Evolutionary conservation across 208 protist species (phyloP), one percentile per base, ranked within the genome.

Genomic region (Acanthamoeba polyphaga): DNA sequence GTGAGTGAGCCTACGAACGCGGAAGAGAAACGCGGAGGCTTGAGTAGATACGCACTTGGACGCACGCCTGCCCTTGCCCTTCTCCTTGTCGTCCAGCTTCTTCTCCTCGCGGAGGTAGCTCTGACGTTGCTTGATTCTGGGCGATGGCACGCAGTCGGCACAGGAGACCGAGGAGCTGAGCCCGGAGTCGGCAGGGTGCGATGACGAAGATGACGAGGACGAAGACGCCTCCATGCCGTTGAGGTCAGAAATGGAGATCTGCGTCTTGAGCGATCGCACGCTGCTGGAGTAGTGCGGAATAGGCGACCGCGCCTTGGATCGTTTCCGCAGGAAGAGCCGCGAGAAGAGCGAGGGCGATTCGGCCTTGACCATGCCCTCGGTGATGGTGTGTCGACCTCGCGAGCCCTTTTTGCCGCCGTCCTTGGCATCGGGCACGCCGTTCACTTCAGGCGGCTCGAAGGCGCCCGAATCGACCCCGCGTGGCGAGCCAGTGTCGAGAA

Each of bases 281-380:
- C 38, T 80, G 72, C 62, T 70, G 62, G 62, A 24, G 62, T 80
- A 80, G 10, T 80, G 72, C 72, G 72, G 72, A 6, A 80, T 3
- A 15, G 72, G 72, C 29, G 72, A 22, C 9, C 72, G 72, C 72
- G 38, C 38, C 72, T 80, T 80, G 34, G 72, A 34, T 10, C 72
- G 72, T 29, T 80, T 80, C 38, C 72, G 72, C 13, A 76, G 68
- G 72, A 80, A 80, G 29, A 80, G 72, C 24, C 72, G 72, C 29
- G 72, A 80, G 72, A 80, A 80, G 72, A 80, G 72, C 72, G 72
- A 80, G 15, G 72, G 72, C 38, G 72, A 80, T 29, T 80, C 72
- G 22, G 72, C 34, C 72, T 80, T 80, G 19, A 80, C 72, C 72
- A 80, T 80, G 29, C 72, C 72, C 72, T 80, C 72, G 72, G 72